These are phyloP conservation scores for Pseudonitzschia pungens DNA, from an alignment of 108 stramenopile genomes.

Conservation along the genomic window DNA sequence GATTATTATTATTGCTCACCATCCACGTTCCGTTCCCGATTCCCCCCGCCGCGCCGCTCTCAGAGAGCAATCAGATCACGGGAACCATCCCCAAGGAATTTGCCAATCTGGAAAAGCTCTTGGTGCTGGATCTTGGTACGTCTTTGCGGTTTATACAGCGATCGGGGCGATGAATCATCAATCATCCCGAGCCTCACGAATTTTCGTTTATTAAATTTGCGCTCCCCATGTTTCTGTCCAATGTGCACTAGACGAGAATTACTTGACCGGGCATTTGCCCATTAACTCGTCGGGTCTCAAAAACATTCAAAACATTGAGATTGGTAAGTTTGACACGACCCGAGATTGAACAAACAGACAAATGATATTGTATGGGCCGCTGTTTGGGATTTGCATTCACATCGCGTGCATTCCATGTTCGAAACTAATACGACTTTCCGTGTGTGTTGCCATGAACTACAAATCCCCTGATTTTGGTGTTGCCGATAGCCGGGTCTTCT, in stretches of 20 bases:
- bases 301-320: background rate
- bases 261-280: conserved; percentile 1
- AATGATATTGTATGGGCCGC: too few species aligned
- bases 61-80: background rate
- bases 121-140: conserved; percentile 9
- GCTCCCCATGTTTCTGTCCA: too few species aligned
- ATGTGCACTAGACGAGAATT: background rate
- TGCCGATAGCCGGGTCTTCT: background rate
- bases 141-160: background rate
- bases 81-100: conserved; percentile 12
- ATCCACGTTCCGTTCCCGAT: background rate
- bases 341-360: too few species aligned
- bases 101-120: background rate
- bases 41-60: too few species aligned
- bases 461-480: too few species aligned
- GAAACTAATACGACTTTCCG: too few species aligned
- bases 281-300: background rate
- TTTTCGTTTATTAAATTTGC: too few species aligned
- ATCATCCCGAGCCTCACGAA: too few species aligned
- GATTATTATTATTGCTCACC: background rate
- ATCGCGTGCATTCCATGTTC: too few species aligned
- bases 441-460: too few species aligned
- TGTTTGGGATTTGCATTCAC: too few species aligned
- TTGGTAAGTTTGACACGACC: background rate
- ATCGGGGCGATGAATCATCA: too few species aligned